Percentiles rank a stretch among this genome's conserved stretches.
phyloP scores from a whole-genome alignment of 371 early-diverging fungal species.

The Choanephora cucurbitarum region DNA sequence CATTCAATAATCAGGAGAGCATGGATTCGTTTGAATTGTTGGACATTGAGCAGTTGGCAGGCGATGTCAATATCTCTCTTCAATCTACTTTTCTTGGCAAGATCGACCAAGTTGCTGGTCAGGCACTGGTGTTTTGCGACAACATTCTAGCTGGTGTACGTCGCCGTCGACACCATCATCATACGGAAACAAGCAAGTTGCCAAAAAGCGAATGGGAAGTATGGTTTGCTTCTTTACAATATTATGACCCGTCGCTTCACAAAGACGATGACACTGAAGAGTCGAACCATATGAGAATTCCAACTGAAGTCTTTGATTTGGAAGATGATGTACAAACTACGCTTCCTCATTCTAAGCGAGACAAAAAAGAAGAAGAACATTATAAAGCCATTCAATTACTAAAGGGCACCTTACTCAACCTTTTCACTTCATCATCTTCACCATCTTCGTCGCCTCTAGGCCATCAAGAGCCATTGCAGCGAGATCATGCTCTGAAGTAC shows the following conservation, averaged over 20 bases:
- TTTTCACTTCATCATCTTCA: conserved; percentile 14
- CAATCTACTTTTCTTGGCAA: conserved; percentile 29
- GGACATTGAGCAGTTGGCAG: conserved; percentile 41
- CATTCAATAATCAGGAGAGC: background rate
- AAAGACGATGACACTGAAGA: background rate
- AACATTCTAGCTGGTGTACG: conserved; percentile 40
- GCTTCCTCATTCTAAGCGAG: background rate
- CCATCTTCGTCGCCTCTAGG: background rate
- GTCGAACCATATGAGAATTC: conserved; percentile 5
- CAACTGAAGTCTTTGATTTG: conserved; percentile 23
- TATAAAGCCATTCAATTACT: background rate
- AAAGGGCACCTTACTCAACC: conserved; percentile 10
- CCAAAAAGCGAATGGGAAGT: conserved; percentile 31
- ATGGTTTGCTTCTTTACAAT: conserved; percentile 43
- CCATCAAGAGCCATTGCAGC: background rate
- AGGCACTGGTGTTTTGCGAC: conserved; percentile 31
- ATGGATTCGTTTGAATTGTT: conserved; percentile 16
- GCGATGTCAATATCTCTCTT: conserved; percentile 16
- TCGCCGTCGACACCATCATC: conserved; percentile 11
- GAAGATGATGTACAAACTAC: conserved; percentile 2
- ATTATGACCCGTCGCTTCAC: conserved; percentile 23
- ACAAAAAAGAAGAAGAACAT: conserved; percentile 10
- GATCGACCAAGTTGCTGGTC: conserved; percentile 31
- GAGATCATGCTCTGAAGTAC: conserved; percentile 11
- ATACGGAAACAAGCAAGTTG: background rate